Evolutionary conservation across 345 rosid species (phyloP), one percentile per base, ranked within the genome.

Genomic region (Eucalyptus tenuipes): DNA sequence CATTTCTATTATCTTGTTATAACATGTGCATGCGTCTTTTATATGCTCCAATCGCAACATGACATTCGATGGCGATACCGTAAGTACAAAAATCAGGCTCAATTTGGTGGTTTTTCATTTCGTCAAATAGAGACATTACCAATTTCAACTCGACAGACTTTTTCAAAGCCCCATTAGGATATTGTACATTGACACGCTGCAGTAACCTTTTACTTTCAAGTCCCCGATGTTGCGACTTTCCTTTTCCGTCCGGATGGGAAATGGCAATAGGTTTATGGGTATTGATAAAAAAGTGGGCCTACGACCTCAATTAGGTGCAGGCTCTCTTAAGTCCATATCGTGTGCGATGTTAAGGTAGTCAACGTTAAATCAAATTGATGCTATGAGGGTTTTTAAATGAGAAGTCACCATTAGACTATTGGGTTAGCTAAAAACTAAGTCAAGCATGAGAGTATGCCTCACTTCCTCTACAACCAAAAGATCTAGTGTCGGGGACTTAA

Each of bases 1-100:
- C 97, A 96, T 92, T 90, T 94, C 95, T 45, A 94, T 92, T 90
- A 95, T 95, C 92, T 94, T 96, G 85, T 96, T 94, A 90, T 96
- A 98, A 89, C 93, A 92, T 13, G 22, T 87, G 88, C 97, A 96
- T 25, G 99, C 99, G 81, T 94, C 95, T 84, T 89, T 88, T 50
- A 96, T 86, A 14, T 94, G 92, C 27, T 91, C 98, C 59, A 90
- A 91, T 90, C 0, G 93, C 97, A 50, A 91, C 94, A 40, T 89
- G 93, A 88, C 96, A 96, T 59, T 88, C 87, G 53, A 96, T 90
- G 18, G 94, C 97, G 86, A 88, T 90, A 91, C 97, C 92, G 85
- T 92, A 94, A 27, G 95, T 93, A 29, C 88, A 88, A 17, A 96
- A 92, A 91, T 94, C 95, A 2, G 92, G 95, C 85, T 95, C 88